Evolutionary conservation across 2,329 filamentous ascomycete species (phyloP).

Genomic region (Colletotrichum sojae): DNA sequence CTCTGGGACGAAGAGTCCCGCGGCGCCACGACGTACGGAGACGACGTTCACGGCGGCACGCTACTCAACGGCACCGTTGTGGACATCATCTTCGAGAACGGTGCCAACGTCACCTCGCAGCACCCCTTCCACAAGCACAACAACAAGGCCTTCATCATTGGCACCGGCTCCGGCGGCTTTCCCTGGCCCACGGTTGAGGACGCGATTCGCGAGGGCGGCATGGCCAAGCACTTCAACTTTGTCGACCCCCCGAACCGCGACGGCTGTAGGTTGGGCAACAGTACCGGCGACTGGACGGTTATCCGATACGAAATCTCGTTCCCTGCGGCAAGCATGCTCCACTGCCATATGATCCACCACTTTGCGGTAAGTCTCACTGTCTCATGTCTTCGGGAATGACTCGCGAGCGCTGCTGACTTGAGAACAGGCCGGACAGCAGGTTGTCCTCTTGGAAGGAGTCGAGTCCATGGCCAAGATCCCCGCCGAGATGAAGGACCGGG

Average conservation of each 20-base stretch:
- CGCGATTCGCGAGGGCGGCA: constrained; percentile 24
- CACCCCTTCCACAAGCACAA: constrained; percentile 37
- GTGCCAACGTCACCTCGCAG: constrained; percentile 33
- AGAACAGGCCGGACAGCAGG: constrained; percentile 25
- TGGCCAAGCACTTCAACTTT: constrained; percentile 27
- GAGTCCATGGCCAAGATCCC: constrained; percentile 31
- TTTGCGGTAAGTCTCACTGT: constrained; percentile 24
- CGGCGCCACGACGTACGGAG: constrained; percentile 29
- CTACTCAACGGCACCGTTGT: constrained; percentile 28
- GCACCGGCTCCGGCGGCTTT: constrained; percentile 28
- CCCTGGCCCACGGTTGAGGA: constrained; percentile 34
- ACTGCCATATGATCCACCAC: constrained; percentile 38
- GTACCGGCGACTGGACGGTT: constrained; percentile 35
- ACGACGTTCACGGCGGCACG: background rate
- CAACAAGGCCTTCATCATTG: constrained; percentile 34
- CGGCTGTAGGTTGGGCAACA: constrained; percentile 31
- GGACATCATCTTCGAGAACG: constrained; percentile 36
- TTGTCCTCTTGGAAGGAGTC: constrained; percentile 29
- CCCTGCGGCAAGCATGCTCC: constrained; percentile 36
- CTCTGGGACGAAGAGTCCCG: constrained; percentile 29
- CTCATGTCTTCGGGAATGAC: no score
- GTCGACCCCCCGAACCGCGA: constrained; percentile 28
- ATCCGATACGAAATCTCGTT: constrained; percentile 36
- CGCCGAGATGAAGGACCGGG: constrained; percentile 28
- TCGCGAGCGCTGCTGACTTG: background rate